These are phyloP conservation scores for Babesia ovis DNA, from an alignment of 169 alveolate species.

Conservation along the genomic window DNA sequence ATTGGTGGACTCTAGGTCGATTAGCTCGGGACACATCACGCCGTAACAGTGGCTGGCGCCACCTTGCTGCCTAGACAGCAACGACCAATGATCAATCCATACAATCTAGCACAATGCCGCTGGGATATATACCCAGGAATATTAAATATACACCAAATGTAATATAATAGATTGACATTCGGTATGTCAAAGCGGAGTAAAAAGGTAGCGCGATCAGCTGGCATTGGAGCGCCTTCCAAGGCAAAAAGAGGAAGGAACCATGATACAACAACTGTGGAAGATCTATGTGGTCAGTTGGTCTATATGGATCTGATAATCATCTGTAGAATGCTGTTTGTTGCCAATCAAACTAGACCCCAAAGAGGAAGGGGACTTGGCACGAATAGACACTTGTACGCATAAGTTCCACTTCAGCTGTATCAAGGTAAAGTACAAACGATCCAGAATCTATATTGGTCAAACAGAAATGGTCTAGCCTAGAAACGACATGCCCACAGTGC, in stretches of 20 bases:
- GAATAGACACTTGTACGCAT: constrained; percentile 29
- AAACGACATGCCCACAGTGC: constrained; percentile 48
- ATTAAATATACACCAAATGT: too few relatives aligned
- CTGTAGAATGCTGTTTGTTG: constrained; percentile 33
- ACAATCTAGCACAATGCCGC: too few relatives aligned
- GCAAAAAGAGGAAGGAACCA: neutral
- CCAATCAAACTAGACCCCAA: constrained; percentile 6
- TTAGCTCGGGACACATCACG: constrained; percentile 36
- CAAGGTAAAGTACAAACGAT: neutral
- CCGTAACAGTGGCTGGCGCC: neutral
- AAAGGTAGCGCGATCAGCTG: neutral
- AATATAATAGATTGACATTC: neutral
- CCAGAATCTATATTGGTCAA: neutral
- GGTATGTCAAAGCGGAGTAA: neutral
- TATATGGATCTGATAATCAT: neutral
- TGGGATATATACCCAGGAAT: too few relatives aligned
- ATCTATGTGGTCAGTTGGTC: neutral
- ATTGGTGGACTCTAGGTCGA: constrained; percentile 41
- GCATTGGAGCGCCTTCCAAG: neutral
- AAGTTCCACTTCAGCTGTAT: constrained; percentile 25
- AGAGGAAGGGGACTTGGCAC: neutral
- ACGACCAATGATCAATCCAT: too few relatives aligned
- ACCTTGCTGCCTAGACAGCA: neutral
- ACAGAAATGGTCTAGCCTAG: constrained; percentile 36
- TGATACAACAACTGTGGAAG: neutral